These are phyloP conservation scores for Rhizopogon vinicolor DNA, from an alignment of 768 basidiomycete genomes.

Conservation along the genomic window DNA sequence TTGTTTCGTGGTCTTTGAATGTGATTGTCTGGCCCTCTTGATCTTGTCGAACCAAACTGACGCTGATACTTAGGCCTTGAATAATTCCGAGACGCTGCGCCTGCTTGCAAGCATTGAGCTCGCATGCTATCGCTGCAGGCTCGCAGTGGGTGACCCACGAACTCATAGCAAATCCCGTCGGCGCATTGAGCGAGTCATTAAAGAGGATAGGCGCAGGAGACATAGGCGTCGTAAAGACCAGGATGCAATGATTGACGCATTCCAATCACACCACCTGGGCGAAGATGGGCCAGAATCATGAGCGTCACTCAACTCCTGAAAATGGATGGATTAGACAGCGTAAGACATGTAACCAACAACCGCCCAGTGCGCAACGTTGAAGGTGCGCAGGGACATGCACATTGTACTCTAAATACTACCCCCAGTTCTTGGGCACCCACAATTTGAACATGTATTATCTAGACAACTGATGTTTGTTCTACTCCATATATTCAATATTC, in stretches of 20 bases:
- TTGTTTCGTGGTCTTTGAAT: slow-evolving; percentile 84
- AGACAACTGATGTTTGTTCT: slow-evolving; percentile 1
- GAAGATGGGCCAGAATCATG: slow-evolving; percentile 16
- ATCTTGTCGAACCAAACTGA: slow-evolving; percentile 8
- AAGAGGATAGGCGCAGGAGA: slow-evolving; percentile 76
- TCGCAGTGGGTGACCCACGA: slow-evolving; percentile 64
- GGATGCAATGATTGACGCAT: slow-evolving; percentile 77
- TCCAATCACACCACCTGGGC: slow-evolving; percentile 49
- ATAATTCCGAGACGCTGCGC: slow-evolving; percentile 78
- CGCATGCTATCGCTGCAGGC: slow-evolving; percentile 74
- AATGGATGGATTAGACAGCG: slow-evolving; percentile 4
- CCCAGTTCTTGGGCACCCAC: background rate
- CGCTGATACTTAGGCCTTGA: slow-evolving; percentile 53
- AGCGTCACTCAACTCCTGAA: slow-evolving; percentile 14
- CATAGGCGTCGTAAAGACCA: slow-evolving; percentile 83
- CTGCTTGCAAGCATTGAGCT: slow-evolving; percentile 81
- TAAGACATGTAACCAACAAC: background rate
- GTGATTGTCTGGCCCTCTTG: slow-evolving; percentile 34
- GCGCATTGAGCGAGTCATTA: slow-evolving; percentile 76
- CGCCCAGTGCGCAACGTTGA: background rate
- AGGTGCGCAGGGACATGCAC: slow-evolving; percentile 2
- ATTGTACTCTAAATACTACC: background rate
- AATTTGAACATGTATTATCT: background rate
- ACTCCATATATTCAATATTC: background rate
- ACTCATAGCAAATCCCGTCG: slow-evolving; percentile 59